Conservation (phyloP, 495 filamentous ascomycete species). For the Pseudoneurospora amorphoporcata region DNA sequence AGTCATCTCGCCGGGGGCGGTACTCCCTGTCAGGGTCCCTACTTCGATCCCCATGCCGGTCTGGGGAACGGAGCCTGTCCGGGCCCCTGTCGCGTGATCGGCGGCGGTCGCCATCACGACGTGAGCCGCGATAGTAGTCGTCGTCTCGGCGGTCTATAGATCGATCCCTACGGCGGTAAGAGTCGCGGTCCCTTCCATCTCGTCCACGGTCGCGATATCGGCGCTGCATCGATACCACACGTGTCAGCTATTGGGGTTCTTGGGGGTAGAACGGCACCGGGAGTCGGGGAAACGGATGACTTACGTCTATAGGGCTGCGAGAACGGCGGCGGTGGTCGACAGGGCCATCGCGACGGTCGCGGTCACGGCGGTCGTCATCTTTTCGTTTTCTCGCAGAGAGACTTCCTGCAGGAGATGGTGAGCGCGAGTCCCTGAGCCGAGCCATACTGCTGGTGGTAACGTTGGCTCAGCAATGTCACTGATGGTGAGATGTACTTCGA, state of each 20-base stretch:
- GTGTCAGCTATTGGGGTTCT: constrained; percentile 17
- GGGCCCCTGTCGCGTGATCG: constrained; percentile 55
- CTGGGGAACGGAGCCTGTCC: constrained; percentile 33
- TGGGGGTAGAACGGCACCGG: constrained; percentile 1
- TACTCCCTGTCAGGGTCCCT: constrained; percentile 56
- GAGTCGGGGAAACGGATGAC: constrained; percentile 12
- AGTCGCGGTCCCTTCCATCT: constrained; percentile 48
- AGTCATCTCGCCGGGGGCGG: constrained; percentile 69
- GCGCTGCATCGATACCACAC: constrained; percentile 33
- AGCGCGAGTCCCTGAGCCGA: constrained; percentile 86
- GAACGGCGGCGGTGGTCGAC: constrained; percentile 57
- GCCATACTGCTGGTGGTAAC: constrained; percentile 53
- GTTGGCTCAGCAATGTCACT: constrained; percentile 41
- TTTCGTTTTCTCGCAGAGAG: constrained; percentile 66
- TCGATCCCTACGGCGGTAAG: constrained; percentile 59
- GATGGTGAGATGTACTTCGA: constrained; percentile 54
- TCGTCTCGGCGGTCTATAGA: constrained; percentile 68
- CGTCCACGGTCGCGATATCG: constrained; percentile 44
- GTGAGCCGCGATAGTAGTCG: constrained; percentile 50
- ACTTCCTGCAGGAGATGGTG: constrained; percentile 93
- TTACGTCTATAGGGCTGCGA: constrained; percentile 61
- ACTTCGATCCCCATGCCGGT: constrained; percentile 38
- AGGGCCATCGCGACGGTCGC: constrained; percentile 44
- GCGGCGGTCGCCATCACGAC: constrained; percentile 36
- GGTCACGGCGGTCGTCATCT: constrained; percentile 67